Evolutionary conservation across 208 protist genomes (phyloP), one percentile per base, ranked within the genome.

Genomic region (Endotrypanum monterogeii): DNA sequence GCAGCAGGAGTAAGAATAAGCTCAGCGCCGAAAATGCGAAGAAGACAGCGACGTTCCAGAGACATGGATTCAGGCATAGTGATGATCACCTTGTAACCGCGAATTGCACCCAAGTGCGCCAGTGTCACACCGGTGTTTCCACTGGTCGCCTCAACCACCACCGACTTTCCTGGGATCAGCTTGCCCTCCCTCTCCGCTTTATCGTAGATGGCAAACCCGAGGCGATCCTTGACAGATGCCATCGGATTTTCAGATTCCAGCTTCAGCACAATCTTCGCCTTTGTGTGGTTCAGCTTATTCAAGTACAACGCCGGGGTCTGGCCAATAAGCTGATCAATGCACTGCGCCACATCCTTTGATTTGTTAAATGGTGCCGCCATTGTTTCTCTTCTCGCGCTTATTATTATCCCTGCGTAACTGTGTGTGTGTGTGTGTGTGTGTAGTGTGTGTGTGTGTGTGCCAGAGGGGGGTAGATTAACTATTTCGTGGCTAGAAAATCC

Each of bases 61-160:
- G 89, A 95, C 94, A 98, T 97, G 70, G 89, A 93, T 76, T 96
- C 93, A 9, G 93, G 94, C 94, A 98, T 98, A 20, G 85, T 90
- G 62, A 98, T 90, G 74, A 96, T 96, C 25, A 95, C 89, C 70
- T 92, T 85, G 79, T 98, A 98, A 37, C 94, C 94, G 32, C 82
- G 83, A 51, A 87, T 71, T 9, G 89, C 89, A 37, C 89, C 94
- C 71, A 97, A 80, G 68, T 94, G 87, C 23, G 94, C 91, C 32
- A 98, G 80, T 6, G 83, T 85, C 57, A 98, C 91, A 50, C 94
- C 94, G 35, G 94, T 98, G 82, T 98, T 98, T 61, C 94, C 94
- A 80, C 87, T 94, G 23, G 93, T 96, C 25, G 93, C 84, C 79
- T 98, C 94, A 54, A 98, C 90, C 51, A 98, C 88, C 5, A 94